Conservation (phyloP, 2,329 filamentous ascomycete species). For the Emergomyces orientalis region DNA sequence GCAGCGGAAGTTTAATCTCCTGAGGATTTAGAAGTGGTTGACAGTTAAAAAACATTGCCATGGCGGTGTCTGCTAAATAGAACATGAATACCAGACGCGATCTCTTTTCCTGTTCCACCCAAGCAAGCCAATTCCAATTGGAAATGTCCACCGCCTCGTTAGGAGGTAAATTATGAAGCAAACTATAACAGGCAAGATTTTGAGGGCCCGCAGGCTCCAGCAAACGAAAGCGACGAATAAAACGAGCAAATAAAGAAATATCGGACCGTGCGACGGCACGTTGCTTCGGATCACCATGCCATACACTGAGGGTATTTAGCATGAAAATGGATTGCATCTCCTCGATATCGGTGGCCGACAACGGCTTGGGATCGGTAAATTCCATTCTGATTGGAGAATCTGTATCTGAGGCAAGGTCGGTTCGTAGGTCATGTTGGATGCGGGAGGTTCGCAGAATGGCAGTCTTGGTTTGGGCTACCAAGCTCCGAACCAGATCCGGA, state of each 20-base stretch:
- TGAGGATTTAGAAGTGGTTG: conserved; percentile 53
- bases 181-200: conserved; percentile 45
- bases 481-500: conserved; percentile 53
- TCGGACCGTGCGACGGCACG: conserved; percentile 53
- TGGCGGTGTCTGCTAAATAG: conserved; percentile 54
- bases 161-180: conserved; percentile 50
- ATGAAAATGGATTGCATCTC: conserved; percentile 59
- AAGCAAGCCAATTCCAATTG: conserved; percentile 55
- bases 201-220: conserved; percentile 44
- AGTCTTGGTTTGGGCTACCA: conserved; percentile 55
- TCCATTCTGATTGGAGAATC: background rate
- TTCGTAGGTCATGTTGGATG: conserved; percentile 17
- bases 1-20: conserved; percentile 59
- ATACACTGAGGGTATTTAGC: conserved; percentile 53
- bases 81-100: conserved; percentile 57
- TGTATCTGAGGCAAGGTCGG: background rate
- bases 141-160: conserved; percentile 40
- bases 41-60: conserved; percentile 64
- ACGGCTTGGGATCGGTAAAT: conserved; percentile 8
- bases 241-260: conserved; percentile 48
- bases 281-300: conserved; percentile 61
- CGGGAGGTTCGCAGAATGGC: conserved; percentile 24
- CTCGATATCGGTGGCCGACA: conserved; percentile 43
- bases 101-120: conserved; percentile 63
- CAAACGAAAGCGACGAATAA: conserved; percentile 50